phyloP scores from a whole-genome alignment of 371 early-diverging fungal species.

The Mortierella sp. region DNA sequence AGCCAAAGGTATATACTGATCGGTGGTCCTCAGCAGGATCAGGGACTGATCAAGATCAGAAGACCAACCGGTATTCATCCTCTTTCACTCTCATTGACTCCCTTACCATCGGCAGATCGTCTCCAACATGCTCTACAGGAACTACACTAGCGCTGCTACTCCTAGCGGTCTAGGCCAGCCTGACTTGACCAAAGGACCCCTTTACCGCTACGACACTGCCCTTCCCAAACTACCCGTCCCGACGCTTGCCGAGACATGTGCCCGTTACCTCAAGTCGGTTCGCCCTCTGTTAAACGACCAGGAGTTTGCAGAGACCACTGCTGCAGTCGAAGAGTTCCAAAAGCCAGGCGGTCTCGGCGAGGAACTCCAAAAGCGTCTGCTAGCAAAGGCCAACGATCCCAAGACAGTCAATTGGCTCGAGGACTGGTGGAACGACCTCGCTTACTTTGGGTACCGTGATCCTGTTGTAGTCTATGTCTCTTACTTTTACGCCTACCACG shows the following conservation, averaged over 20 bases:
- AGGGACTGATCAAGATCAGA: not conserved
- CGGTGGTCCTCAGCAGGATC: not conserved
- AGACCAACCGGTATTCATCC: not conserved
- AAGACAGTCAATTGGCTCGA: constrained; percentile 88
- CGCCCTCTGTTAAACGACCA: constrained; percentile 78
- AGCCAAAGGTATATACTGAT: constrained; percentile 29
- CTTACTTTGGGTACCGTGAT: constrained; percentile 96
- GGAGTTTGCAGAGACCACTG: constrained; percentile 77
- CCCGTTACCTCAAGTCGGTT: constrained; percentile 81
- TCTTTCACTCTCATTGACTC: not conserved
- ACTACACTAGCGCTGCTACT: constrained; percentile 33
- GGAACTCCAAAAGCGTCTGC: constrained; percentile 84
- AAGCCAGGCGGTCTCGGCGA: constrained; percentile 86
- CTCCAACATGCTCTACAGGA: constrained; percentile 45
- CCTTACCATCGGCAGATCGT: constrained; percentile 15
- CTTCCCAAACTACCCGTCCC: constrained; percentile 94
- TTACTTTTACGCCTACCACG: constrained; percentile 87
- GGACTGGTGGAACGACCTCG: constrained; percentile 95
- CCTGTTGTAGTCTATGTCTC: constrained; percentile 90
- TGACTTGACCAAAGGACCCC: constrained; percentile 62
- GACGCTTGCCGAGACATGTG: constrained; percentile 80
- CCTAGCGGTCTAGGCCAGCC: constrained; percentile 49
- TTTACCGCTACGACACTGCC: constrained; percentile 73
- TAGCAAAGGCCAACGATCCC: constrained; percentile 73
- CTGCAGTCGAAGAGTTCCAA: constrained; percentile 81